These are phyloP conservation scores for Terfezia boudieri DNA, from an alignment of 495 filamentous ascomycete species.

Conservation along the genomic window DNA sequence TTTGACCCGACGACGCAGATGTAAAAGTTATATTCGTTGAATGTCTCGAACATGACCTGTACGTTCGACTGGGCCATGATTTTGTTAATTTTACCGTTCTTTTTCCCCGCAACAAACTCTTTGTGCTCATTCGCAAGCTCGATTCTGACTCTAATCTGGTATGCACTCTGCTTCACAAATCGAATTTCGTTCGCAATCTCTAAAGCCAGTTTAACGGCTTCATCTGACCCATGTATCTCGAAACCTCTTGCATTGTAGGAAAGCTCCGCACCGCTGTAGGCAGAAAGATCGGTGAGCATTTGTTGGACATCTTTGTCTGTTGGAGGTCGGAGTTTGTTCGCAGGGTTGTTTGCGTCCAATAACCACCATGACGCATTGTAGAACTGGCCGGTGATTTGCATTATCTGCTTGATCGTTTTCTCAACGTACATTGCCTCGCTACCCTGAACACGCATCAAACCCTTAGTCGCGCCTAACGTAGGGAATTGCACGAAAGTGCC, in stretches of 20 bases:
- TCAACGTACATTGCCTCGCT: conserved; percentile 82
- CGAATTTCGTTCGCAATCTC: conserved; percentile 79
- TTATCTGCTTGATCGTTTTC: conserved; percentile 79
- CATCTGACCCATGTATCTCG: conserved; percentile 82
- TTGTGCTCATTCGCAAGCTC: conserved; percentile 98
- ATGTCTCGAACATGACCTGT: conserved; percentile 95
- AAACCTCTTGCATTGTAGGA: conserved; percentile 86
- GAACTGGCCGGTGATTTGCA: conserved; percentile 88
- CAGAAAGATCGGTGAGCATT: conserved; percentile 89
- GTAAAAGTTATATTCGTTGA: conserved; percentile 99
- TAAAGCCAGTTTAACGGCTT: conserved; percentile 81
- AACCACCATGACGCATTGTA: conserved; percentile 96
- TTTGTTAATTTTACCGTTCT: conserved; percentile 99
- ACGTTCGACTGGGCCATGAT: conserved; percentile 98
- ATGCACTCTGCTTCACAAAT: conserved; percentile 66
- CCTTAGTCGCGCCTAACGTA: conserved; percentile 55
- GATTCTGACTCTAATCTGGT: conserved; percentile 90
- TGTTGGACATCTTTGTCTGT: conserved; percentile 53
- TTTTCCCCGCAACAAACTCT: conserved; percentile 97
- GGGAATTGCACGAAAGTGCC: conserved; percentile 85
- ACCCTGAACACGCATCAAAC: conserved; percentile 68
- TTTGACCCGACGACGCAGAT: conserved; percentile 85
- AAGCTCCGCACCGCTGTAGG: conserved; percentile 85
- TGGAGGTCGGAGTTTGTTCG: conserved; percentile 37
- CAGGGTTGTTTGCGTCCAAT: conserved; percentile 44